Conservation (phyloP, 2,329 filamentous ascomycete genomes). For the Shiraia bambusicola region DNA sequence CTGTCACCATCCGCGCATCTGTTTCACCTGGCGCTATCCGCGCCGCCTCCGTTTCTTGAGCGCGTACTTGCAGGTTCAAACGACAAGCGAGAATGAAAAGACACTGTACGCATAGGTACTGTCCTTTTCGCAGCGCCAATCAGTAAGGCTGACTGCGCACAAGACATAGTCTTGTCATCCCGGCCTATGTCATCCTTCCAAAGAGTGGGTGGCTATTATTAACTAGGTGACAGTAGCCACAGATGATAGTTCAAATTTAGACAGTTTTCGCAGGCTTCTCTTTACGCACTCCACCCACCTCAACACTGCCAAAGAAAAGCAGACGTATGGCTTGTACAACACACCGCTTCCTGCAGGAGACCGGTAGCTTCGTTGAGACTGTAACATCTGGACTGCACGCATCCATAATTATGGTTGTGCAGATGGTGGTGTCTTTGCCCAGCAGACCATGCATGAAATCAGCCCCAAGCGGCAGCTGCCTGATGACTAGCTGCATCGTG, state of each 20-base stretch:
- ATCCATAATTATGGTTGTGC: conserved; percentile 6
- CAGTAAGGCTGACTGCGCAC: conserved; percentile 1
- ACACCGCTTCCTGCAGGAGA: conserved; percentile 6
- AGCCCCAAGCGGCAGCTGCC: conserved; percentile 28
- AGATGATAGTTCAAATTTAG: conserved; percentile 4
- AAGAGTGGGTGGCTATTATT: too few species aligned
- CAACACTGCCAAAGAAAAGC: conserved; percentile 1
- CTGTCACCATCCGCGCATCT: conserved; percentile 10
- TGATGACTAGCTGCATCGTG: conserved; percentile 35
- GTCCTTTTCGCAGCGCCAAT: conserved; percentile 1
- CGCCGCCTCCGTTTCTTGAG: conserved; percentile 5
- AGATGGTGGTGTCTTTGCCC: conserved; percentile 8
- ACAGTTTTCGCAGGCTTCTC: neutral
- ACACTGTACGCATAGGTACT: conserved; percentile 5
- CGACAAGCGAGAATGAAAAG: conserved; percentile 1
- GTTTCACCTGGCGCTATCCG: conserved; percentile 25
- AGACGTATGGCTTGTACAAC: conserved; percentile 3
- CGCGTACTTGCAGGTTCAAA: conserved; percentile 1
- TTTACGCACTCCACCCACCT: neutral
- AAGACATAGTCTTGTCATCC: neutral
- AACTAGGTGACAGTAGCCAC: too few species aligned
- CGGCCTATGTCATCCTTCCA: conserved; percentile 1
- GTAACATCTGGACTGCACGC: conserved; percentile 10
- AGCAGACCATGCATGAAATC: conserved; percentile 24
- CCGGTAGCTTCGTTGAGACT: conserved; percentile 3